Evolutionary conservation across 2,329 filamentous ascomycete species (phyloP).

Genomic region (Fusarium ambrosium): DNA sequence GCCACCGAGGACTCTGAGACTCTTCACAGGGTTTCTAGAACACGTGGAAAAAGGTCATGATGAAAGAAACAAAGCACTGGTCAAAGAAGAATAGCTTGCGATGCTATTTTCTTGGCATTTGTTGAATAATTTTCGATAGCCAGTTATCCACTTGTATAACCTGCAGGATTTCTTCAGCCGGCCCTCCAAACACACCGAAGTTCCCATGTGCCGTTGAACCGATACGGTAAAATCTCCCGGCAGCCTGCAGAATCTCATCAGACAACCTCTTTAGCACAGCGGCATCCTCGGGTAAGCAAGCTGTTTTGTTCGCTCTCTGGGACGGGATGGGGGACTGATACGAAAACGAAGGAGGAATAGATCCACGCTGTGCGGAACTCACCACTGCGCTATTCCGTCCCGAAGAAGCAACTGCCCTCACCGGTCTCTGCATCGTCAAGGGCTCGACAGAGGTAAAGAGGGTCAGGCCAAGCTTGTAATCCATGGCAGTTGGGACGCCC

Average conservation of each 20-base stretch:
- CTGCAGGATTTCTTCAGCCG: not conserved
- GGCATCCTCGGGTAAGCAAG: conserved; percentile 30
- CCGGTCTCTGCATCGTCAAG: conserved; percentile 4
- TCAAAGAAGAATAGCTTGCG: not conserved
- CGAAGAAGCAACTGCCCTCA: conserved; percentile 20
- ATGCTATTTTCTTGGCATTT: conserved; percentile 1
- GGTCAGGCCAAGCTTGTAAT: not conserved
- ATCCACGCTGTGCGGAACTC: conserved; percentile 27
- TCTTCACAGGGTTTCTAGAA: not conserved
- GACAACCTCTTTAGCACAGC: conserved; percentile 9
- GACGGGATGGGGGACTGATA: conserved; percentile 3
- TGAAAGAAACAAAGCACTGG: not conserved
- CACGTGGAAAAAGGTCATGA: not conserved
- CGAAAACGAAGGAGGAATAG: conserved; percentile 29
- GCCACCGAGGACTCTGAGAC: not conserved
- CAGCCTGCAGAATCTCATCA: conserved; percentile 6
- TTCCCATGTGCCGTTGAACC: not conserved
- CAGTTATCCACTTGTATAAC: not conserved
- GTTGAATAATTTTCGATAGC: not conserved
- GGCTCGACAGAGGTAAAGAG: not conserved
- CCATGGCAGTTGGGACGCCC: conserved; percentile 25
- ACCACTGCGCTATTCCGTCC: not conserved
- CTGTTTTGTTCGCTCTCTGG: not conserved
- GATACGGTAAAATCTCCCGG: not conserved
- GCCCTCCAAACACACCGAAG: not conserved